These are phyloP conservation scores for Colletotrichum plurivorum DNA, from an alignment of 2,329 filamentous ascomycete species.

Conservation along the genomic window DNA sequence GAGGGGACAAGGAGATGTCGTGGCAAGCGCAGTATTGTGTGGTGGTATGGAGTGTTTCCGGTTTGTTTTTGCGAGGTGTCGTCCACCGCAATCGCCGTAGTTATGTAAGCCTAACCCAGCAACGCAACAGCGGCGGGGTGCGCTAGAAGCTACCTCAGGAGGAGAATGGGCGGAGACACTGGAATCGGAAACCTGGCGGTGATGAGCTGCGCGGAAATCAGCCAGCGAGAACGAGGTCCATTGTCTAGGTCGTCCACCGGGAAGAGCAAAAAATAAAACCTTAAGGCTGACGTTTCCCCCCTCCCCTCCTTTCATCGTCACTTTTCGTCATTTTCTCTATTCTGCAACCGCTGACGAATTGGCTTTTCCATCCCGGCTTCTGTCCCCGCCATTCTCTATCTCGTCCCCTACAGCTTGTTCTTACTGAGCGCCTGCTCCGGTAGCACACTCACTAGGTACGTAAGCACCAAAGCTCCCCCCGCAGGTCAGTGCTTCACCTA, in stretches of 20 bases:
- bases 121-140: too few species aligned
- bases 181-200: too few species aligned
- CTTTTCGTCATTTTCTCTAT: background rate
- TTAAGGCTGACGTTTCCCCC: background rate
- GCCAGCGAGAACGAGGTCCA: too few species aligned
- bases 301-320: background rate
- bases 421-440: slow-evolving; percentile 4
- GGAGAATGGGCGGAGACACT: too few species aligned
- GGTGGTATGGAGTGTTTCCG: background rate
- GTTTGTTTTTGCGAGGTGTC: background rate
- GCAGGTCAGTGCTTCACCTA: slow-evolving; percentile 30
- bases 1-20: slow-evolving; percentile 13
- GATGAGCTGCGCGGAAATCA: too few species aligned
- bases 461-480: slow-evolving; percentile 1
- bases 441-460: background rate
- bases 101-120: too few species aligned
- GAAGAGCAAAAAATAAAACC: too few species aligned
- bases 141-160: too few species aligned
- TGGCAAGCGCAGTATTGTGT: background rate
- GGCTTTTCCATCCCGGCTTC: background rate
- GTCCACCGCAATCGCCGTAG: too few species aligned
- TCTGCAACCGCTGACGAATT: background rate
- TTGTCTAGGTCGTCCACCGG: too few species aligned
- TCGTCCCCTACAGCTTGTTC: background rate
- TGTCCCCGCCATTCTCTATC: too few species aligned